These are phyloP conservation scores for Alternaria ethzedia DNA, from an alignment of 2,329 filamentous ascomycete species.

Conservation along the genomic window DNA sequence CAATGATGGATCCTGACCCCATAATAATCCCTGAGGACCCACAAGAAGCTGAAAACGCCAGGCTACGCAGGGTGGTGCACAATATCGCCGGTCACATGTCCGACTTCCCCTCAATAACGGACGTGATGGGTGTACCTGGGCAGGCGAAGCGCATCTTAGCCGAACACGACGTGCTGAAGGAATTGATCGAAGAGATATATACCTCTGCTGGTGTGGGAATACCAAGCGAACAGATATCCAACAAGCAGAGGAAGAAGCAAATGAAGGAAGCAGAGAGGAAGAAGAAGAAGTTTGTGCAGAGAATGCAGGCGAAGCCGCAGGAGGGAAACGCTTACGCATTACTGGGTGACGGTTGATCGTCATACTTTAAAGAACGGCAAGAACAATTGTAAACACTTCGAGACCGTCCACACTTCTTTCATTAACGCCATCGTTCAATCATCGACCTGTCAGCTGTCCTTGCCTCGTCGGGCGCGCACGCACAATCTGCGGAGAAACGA, in stretches of 20 bases:
- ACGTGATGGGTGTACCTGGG: slow-evolving; percentile 35
- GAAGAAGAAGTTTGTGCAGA: slow-evolving; percentile 27
- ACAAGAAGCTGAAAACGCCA: background rate
- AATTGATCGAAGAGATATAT: slow-evolving; percentile 38
- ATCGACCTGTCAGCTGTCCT: too few relatives aligned
- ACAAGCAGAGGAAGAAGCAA: slow-evolving; percentile 34
- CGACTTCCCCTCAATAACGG: slow-evolving; percentile 30
- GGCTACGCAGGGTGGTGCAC: background rate
- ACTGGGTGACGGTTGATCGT: background rate
- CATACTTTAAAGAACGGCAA: too few relatives aligned
- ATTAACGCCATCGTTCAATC: too few relatives aligned
- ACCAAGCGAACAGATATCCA: slow-evolving; percentile 20
- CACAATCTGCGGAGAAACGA: too few relatives aligned
- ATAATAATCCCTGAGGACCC: rapidly evolving
- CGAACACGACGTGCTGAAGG: slow-evolving; percentile 22
- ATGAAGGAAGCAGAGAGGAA: slow-evolving; percentile 37
- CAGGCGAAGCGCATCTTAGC: slow-evolving; percentile 20
- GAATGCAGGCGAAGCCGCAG: slow-evolving; percentile 9
- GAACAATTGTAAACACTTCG: rapidly evolving
- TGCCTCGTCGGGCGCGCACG: too few relatives aligned
- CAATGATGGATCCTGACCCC: rapidly evolving
- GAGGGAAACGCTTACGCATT: background rate
- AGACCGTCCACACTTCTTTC: too few relatives aligned
- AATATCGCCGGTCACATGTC: slow-evolving; percentile 24
- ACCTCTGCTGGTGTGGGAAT: slow-evolving; percentile 29